Percentiles rank a stretch among this genome's conserved stretches.
Conservation (phyloP, 305 asterid species). For the Solanum chacoense region DNA sequence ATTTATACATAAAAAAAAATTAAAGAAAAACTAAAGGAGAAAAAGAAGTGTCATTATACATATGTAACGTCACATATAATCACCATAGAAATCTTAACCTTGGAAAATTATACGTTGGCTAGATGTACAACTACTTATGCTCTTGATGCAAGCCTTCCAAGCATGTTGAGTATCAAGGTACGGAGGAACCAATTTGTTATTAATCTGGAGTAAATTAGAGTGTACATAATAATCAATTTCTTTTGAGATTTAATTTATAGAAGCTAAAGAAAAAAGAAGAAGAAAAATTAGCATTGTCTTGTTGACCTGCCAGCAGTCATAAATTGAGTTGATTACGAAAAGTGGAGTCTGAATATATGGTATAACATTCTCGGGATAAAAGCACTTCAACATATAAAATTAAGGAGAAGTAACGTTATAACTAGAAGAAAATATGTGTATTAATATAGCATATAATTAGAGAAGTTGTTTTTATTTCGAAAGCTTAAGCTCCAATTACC, state of each 20-base stretch:
- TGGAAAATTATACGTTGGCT: slow-evolving; percentile 37
- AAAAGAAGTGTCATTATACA: background rate
- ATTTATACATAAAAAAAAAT: background rate
- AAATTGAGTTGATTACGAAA: slow-evolving; percentile 52
- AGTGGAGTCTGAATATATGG: slow-evolving; percentile 37
- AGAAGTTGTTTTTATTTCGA: slow-evolving; percentile 7
- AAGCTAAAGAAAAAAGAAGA: background rate
- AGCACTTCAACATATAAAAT: slow-evolving; percentile 32
- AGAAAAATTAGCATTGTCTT: background rate
- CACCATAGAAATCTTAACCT: slow-evolving; percentile 19
- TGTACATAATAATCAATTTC: background rate
- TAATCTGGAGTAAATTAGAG: slow-evolving; percentile 17
- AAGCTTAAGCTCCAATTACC: slow-evolving; percentile 34
- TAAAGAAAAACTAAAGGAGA: background rate
- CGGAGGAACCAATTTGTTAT: slow-evolving; percentile 48
- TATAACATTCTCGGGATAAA: slow-evolving; percentile 44
- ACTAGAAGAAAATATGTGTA: background rate
- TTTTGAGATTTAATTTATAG: background rate
- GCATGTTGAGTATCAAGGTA: slow-evolving; percentile 46
- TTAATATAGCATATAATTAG: background rate
- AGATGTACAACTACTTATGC: slow-evolving; percentile 35
- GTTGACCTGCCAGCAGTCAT: slow-evolving; percentile 65
- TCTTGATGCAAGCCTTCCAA: slow-evolving; percentile 48
- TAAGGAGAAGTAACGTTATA: background rate
- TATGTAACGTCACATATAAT: background rate